A percentile compares a stretch with the other conserved stretches of the same genome.
phyloP scores from a whole-genome alignment of 345 rosid species.

The Pugionium dolabratum region DNA sequence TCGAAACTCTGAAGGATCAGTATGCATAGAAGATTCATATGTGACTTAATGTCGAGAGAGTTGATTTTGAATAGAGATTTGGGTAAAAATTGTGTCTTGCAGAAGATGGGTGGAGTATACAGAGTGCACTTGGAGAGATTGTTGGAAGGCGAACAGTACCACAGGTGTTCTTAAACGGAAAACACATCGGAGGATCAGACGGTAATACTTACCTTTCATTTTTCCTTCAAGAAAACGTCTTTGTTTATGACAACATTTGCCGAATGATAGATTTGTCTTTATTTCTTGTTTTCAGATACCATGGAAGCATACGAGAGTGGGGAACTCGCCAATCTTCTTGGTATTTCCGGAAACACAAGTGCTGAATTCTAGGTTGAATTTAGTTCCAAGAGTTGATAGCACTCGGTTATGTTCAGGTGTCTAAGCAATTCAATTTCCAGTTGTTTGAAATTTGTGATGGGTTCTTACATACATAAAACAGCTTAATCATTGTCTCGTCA shows the following conservation, averaged over 20 bases:
- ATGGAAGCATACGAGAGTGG: slow-evolving; percentile 73
- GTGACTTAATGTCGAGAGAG: background rate
- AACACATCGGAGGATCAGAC: slow-evolving; percentile 93
- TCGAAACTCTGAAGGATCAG: background rate
- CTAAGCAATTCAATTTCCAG: slow-evolving; percentile 25
- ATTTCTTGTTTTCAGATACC: slow-evolving; percentile 58
- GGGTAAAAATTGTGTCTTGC: slow-evolving; percentile 25
- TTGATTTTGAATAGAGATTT: background rate
- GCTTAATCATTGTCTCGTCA: background rate
- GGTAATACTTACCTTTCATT: slow-evolving; percentile 47
- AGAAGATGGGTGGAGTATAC: slow-evolving; percentile 79
- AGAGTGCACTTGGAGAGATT: slow-evolving; percentile 62
- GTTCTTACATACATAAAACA: background rate
- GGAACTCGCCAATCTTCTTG: slow-evolving; percentile 67
- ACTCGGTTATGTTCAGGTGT: slow-evolving; percentile 21
- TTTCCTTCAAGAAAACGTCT: slow-evolving; percentile 6
- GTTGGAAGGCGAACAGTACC: slow-evolving; percentile 85
- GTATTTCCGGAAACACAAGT: slow-evolving; percentile 36
- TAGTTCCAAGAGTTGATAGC: slow-evolving; percentile 16
- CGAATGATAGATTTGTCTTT: slow-evolving; percentile 11
- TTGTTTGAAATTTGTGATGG: slow-evolving; percentile 22
- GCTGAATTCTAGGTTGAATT: slow-evolving; percentile 50
- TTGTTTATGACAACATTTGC: slow-evolving; percentile 5
- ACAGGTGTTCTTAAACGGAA: slow-evolving; percentile 80
- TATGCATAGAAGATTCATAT: background rate